Conservation (phyloP, 352 stramenopile species). For the Peronospora belbahrii region DNA sequence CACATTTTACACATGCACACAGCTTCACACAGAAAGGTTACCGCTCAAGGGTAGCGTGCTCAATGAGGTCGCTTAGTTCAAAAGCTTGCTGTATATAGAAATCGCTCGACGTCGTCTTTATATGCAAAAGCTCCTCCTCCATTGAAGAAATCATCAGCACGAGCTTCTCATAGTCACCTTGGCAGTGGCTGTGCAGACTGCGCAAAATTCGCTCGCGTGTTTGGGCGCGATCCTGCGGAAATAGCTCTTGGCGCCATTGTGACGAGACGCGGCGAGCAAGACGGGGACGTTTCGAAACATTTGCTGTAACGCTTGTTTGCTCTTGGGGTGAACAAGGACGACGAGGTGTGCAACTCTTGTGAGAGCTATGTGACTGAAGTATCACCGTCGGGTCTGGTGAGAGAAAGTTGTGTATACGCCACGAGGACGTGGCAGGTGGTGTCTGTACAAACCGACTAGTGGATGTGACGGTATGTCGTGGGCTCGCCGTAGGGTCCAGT, state of each 20-base stretch:
- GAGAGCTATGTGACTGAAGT: constrained; percentile 6
- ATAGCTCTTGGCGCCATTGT: constrained; percentile 58
- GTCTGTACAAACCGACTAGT: constrained; percentile 12
- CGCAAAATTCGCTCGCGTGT: constrained; percentile 60
- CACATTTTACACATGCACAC: constrained; percentile 21
- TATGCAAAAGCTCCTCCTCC: constrained; percentile 75
- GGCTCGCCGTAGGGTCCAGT: constrained; percentile 29
- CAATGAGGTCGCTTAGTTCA: constrained; percentile 47
- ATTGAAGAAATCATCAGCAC: constrained; percentile 53
- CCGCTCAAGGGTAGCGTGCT: constrained; percentile 36
- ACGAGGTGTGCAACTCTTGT: constrained; percentile 15
- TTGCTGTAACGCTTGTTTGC: constrained; percentile 5
- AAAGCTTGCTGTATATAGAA: constrained; percentile 57
- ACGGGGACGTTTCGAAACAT: constrained; percentile 26
- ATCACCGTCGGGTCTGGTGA: constrained; percentile 14
- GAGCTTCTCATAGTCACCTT: constrained; percentile 60
- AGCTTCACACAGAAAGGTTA: constrained; percentile 10
- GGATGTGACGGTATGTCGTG: constrained; percentile 13
- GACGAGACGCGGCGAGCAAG: constrained; percentile 35
- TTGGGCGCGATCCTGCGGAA: constrained; percentile 43
- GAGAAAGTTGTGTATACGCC: constrained; percentile 24
- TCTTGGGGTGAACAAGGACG: constrained; percentile 10
- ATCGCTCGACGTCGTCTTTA: constrained; percentile 56
- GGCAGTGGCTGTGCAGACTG: constrained; percentile 41
- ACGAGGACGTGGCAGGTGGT: constrained; percentile 16